Conservation (phyloP, 2,329 filamentous ascomycete species). For the Capronia americana region DNA sequence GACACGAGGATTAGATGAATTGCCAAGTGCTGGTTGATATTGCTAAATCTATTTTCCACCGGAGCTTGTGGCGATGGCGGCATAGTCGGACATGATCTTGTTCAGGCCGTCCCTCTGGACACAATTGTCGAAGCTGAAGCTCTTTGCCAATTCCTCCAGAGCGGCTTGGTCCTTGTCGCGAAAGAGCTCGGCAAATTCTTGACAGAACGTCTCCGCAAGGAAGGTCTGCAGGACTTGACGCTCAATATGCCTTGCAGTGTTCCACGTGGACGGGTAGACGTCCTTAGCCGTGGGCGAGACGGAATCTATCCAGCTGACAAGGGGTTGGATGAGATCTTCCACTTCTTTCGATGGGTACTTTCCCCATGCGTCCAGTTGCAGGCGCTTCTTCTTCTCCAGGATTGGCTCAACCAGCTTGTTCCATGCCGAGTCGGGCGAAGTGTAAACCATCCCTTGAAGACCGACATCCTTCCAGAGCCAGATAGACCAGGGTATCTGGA, state of each 20-base stretch:
- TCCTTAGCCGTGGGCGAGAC: conserved; percentile 36
- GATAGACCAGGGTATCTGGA: conserved; percentile 64
- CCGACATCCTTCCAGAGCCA: conserved; percentile 67
- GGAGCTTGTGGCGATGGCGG: conserved; percentile 37
- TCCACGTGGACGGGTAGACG: conserved; percentile 59
- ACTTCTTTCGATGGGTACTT: conserved; percentile 51
- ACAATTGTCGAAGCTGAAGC: conserved; percentile 63
- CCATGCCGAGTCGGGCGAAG: conserved; percentile 55
- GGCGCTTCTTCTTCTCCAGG: conserved; percentile 61
- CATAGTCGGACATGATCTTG: conserved; percentile 56
- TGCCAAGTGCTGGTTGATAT: background rate
- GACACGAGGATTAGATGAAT: background rate
- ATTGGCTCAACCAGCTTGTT: conserved; percentile 60
- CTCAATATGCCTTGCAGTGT: conserved; percentile 56
- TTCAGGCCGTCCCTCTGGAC: conserved; percentile 60
- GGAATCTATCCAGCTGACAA: conserved; percentile 39
- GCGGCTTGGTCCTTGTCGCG: conserved; percentile 57
- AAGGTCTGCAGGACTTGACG: conserved; percentile 56
- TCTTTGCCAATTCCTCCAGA: conserved; percentile 61
- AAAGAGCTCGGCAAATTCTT: conserved; percentile 65
- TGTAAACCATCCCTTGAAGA: conserved; percentile 62
- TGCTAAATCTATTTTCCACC: conserved; percentile 18
- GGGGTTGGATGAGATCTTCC: conserved; percentile 49
- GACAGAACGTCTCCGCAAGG: conserved; percentile 58
- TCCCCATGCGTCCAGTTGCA: conserved; percentile 65